phyloP scores from a whole-genome alignment of 2,329 filamentous ascomycete genomes.

The Chalara sp. region DNA sequence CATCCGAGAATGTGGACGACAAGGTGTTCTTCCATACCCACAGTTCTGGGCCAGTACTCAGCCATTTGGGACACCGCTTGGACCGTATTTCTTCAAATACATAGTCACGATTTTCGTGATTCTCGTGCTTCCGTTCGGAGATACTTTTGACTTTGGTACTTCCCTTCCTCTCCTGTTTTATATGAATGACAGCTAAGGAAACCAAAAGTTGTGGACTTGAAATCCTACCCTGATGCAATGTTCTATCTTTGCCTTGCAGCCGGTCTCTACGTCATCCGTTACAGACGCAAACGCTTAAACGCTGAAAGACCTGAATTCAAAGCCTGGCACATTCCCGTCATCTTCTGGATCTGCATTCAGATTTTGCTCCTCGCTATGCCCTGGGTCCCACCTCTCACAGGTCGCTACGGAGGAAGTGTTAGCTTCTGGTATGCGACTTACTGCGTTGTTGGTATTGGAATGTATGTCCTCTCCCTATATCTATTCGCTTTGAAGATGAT shows the following conservation, averaged over 20 bases:
- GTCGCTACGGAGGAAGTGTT: slow-evolving; percentile 54
- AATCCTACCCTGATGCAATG: not conserved
- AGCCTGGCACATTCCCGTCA: slow-evolving; percentile 49
- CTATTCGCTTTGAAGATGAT: not conserved
- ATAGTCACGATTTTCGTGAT: slow-evolving; percentile 51
- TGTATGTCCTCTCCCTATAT: slow-evolving; percentile 39
- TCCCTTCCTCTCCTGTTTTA: too few species aligned
- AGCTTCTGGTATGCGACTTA: slow-evolving; percentile 72
- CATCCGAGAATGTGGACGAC: slow-evolving; percentile 52
- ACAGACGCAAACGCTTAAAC: not conserved
- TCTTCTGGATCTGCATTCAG: slow-evolving; percentile 53
- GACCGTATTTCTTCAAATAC: slow-evolving; percentile 52
- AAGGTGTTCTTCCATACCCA: slow-evolving; percentile 5
- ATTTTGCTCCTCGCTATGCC: slow-evolving; percentile 61
- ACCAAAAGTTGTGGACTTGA: not conserved
- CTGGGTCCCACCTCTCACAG: slow-evolving; percentile 60
- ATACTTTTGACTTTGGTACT: slow-evolving; percentile 50
- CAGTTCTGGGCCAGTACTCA: slow-evolving; percentile 49
- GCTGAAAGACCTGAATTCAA: slow-evolving; percentile 33
- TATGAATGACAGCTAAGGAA: too few species aligned
- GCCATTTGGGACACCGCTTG: slow-evolving; percentile 56
- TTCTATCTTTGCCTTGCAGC: not conserved
- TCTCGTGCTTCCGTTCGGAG: slow-evolving; percentile 50
- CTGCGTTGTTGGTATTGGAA: slow-evolving; percentile 53
- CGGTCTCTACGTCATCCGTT: not conserved